Conservation (phyloP, 192 early-diverging fungal genomes). For the Linnemannia zychae region DNA sequence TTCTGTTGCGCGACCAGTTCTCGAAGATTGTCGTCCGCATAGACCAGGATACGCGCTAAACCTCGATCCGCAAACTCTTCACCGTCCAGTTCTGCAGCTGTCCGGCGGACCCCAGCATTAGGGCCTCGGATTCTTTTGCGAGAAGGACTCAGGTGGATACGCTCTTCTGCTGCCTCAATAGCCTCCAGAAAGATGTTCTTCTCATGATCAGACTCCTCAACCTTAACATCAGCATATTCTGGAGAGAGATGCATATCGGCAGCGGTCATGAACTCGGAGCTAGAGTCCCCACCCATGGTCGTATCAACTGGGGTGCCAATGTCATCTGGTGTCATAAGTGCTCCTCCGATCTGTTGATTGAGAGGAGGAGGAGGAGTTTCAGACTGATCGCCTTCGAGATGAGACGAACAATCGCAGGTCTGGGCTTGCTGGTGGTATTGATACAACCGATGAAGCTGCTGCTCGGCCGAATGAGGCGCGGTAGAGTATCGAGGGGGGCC, state of each 20-base stretch:
- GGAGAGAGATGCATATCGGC: neutral
- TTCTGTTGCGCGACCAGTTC: neutral
- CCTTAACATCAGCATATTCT: neutral
- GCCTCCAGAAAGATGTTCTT: neutral
- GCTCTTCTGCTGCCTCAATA: neutral
- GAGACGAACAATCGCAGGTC: neutral
- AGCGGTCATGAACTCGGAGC: neutral
- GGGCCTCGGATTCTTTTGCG: conserved; percentile 1
- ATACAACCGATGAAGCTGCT: neutral
- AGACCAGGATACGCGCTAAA: neutral
- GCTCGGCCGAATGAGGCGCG: neutral
- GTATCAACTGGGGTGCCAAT: neutral
- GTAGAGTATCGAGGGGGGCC: neutral
- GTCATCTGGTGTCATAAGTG: neutral
- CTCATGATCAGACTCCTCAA: neutral
- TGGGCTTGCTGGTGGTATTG: neutral
- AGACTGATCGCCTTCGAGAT: neutral
- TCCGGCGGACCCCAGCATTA: neutral
- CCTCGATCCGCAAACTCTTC: conserved; percentile 5
- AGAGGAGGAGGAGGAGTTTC: neutral
- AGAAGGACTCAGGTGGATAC: neutral
- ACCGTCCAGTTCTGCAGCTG: neutral
- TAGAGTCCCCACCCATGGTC: neutral
- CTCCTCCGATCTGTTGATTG: neutral
- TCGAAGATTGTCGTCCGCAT: neutral